Evolutionary conservation across 2,329 filamentous ascomycete genomes (phyloP).

Genomic region (Tricladium varicosporioides): DNA sequence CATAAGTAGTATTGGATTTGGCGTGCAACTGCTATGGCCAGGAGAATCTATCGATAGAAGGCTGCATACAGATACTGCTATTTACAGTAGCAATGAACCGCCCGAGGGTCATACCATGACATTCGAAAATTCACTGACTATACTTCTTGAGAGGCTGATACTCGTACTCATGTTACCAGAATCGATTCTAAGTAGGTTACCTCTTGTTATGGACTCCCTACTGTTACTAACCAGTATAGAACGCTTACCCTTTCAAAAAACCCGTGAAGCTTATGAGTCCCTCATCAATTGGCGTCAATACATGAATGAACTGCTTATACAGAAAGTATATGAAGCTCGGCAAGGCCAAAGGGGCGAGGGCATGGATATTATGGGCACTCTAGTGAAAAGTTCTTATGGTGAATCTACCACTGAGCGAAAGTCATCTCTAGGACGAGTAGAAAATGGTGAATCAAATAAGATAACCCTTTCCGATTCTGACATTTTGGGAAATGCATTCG

Average conservation of each 20-base stretch:
- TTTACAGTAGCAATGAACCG: conserved; percentile 34
- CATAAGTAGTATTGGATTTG: conserved; percentile 71
- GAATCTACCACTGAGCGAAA: conserved; percentile 32
- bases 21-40: conserved; percentile 59
- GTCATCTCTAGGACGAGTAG: conserved; percentile 39
- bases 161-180: conserved; percentile 50
- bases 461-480: conserved; percentile 59
- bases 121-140: conserved; percentile 53
- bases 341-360: conserved; percentile 39
- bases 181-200: conserved; percentile 45
- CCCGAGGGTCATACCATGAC: conserved; percentile 48
- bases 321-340: conserved; percentile 47
- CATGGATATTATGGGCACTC: conserved; percentile 55
- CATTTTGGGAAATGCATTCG: conserved; percentile 70
- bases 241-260: conserved; percentile 42
- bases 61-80: conserved; percentile 44
- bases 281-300: conserved; percentile 58
- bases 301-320: conserved; percentile 57
- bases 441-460: conserved; percentile 51
- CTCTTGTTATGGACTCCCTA: no score
- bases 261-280: conserved; percentile 45
- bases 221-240: conserved; percentile 25
- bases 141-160: conserved; percentile 52
- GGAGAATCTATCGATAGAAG: conserved; percentile 52
- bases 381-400: conserved; percentile 46